These are phyloP conservation scores for Lentinula guzmanii DNA, from an alignment of 768 basidiomycete genomes.

Conservation along the genomic window DNA sequence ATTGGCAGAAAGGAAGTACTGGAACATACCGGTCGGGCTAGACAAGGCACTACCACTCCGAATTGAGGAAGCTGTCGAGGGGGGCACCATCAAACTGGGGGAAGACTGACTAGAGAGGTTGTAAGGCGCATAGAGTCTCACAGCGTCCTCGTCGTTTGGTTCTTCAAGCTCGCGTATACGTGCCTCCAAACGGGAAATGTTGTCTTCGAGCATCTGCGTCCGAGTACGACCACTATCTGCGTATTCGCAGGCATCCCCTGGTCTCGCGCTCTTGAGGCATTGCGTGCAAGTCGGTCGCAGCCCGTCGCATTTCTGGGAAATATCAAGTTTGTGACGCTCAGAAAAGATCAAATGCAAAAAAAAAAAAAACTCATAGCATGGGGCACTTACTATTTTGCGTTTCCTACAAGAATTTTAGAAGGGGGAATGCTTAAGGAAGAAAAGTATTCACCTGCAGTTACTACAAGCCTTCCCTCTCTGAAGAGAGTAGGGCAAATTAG, in stretches of 20 bases:
- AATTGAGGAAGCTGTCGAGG: not conserved
- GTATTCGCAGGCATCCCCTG: constrained; percentile 38
- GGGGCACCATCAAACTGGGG: not conserved
- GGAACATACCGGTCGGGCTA: not conserved
- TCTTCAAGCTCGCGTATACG: constrained; percentile 33
- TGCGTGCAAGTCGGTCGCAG: constrained; percentile 31
- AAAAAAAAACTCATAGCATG: not conserved
- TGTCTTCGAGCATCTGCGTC: constrained; percentile 34
- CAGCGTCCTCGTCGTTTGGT: constrained; percentile 16
- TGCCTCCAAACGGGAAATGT: constrained; percentile 29
- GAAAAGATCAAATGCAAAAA: not conserved
- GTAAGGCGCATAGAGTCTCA: constrained; percentile 15
- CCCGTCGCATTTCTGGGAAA: constrained; percentile 37
- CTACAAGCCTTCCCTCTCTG: constrained; percentile 7
- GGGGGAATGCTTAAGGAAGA: not conserved
- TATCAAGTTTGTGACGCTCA: not conserved
- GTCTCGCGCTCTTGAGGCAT: constrained; percentile 28
- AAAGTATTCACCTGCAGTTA: constrained; percentile 6
- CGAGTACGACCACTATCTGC: constrained; percentile 31
- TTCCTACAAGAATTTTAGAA: not conserved
- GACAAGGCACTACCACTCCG: not conserved
- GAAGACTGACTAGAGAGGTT: constrained; percentile 1
- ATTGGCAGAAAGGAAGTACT: not conserved
- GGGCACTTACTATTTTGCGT: constrained; percentile 6
- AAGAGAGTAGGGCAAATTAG: constrained; percentile 1